Evolutionary conservation across 768 basidiomycete species (phyloP), one percentile per base, ranked within the genome.

Genomic region (Clitopilus passeckerianus): DNA sequence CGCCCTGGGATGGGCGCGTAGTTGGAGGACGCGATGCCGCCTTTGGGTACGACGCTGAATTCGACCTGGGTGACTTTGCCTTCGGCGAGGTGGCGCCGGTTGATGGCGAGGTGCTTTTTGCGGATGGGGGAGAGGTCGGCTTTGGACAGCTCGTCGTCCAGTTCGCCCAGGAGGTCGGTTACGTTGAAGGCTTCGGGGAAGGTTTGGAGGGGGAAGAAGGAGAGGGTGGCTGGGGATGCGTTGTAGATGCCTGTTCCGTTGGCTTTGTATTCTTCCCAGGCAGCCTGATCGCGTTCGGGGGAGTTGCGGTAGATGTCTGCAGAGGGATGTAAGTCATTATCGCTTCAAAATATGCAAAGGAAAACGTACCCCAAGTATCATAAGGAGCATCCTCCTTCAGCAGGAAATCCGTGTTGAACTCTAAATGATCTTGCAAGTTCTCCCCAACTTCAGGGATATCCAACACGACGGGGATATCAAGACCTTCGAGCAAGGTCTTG

Each of bases 361-460:
- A 18, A 58, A 10, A 20, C 41, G 2, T n/a, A 65, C 60, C 54
- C 58, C 62, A 63, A 33, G 60, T 59, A 34, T 65, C 60, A 30
- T 55, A 61, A 7, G 60, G 58, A 52, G 43, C 56, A 57, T 63
- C 46, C 37, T 62, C 61, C 44, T 62, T 62, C 34, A 62, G n/a
- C 33, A 65, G 58, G 34, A 57, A 61, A 24, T 65, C 62, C 1
- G 16, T 15, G 33, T 59, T 61, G 44, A 50, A 60, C 50, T 64
- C 63, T 6, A 62, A 57, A 56, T 46, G 59, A 60, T 80, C 79
- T 64, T 78, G 77, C 37, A 80, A 64, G 65, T 80, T 78, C 63
- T 81, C 78, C 1, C 80, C 80, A 34, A 82, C 53, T 41, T 53
- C 79, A 57, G 80, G 78, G 2, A 80, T 70, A 37, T 74, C 70